Evolutionary conservation across 768 basidiomycete genomes (phyloP).

Genomic region (Leccinum barrowsii): DNA sequence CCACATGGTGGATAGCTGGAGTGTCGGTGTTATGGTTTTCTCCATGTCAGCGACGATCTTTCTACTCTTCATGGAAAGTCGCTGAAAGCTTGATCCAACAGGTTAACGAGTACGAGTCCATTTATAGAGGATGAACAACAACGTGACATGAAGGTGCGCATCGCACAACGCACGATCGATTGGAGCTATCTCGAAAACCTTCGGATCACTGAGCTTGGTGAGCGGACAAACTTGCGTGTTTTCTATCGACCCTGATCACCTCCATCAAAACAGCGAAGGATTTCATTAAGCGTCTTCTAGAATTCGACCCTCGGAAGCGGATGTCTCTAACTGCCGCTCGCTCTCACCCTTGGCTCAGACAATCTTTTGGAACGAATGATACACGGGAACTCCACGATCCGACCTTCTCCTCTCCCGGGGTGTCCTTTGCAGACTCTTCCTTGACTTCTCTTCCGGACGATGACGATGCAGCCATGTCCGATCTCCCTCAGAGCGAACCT

Average conservation of each 20-base stretch:
- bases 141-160: constrained; percentile 58
- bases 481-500: constrained; percentile 13
- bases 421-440: constrained; percentile 15
- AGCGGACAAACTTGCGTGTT: constrained; percentile 11
- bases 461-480: constrained; percentile 17
- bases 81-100: constrained; percentile 25
- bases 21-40: constrained; percentile 91
- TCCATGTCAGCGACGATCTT: constrained; percentile 60
- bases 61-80: neutral
- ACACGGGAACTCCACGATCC: constrained; percentile 1
- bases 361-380: neutral
- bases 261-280: constrained; percentile 51
- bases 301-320: constrained; percentile 58
- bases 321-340: constrained; percentile 70
- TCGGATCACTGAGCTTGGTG: constrained; percentile 47
- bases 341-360: constrained; percentile 71
- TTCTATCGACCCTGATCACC: neutral
- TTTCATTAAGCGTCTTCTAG: constrained; percentile 68
- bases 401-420: constrained; percentile 9
- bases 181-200: constrained; percentile 46
- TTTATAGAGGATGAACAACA: constrained; percentile 75
- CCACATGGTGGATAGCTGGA: constrained; percentile 93
- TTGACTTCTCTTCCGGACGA: constrained; percentile 23
- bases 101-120: constrained; percentile 74
- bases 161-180: constrained; percentile 57